Base-by-base conservation (phyloP, 148 eudicot species). In the Cornus kousa region DNA sequence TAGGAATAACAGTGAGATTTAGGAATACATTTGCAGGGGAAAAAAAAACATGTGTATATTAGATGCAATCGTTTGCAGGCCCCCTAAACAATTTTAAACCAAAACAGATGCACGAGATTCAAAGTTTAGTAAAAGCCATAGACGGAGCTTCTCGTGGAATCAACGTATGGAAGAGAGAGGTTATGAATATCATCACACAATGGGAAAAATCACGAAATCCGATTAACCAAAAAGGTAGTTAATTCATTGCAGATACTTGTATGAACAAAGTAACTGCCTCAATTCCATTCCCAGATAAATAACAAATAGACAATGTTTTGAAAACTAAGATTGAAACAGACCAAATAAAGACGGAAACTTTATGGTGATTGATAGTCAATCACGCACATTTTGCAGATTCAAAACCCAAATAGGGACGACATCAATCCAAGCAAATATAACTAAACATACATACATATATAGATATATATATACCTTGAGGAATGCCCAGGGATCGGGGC, bases 401-500 rank as follows among this genome's bases (percentile, higher is more conserved):
- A 14, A 33, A 50, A 31, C 39, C 43, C 72, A 48, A n/a, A n/a
- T 3, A 43, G 12, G 39, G 31, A 43, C 65, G 3, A 72, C 2
- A 79, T 19, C 77, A 48, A 53, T 7, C 48, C 8, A 6, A 43
- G 48, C 8, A 43, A 43, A 43, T 43, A 9, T 6, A 43, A 43
- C 48, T 48, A 5, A 39, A 46, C 17, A n/a, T 20, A 57, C 20
- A 23, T 6, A 32, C 6, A 4, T 9, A 43, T 8, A 31, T 43
- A 50, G 16, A 8, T 68, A 2, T 39, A 68, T 59, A 16, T 8
- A 55, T 53, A 91, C 98, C 97, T 95, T 93, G 67, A 87, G 84
- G 73, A 87, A 88, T 80, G 98, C 94, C 82, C 85, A 89, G 69
- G 90, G 96, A 74, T 95, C 98, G 72, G 98, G 98, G 68, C 98